Evolutionary conservation across 257 asterid genomes (phyloP).

Genomic region (Solanum medicagineum): DNA sequence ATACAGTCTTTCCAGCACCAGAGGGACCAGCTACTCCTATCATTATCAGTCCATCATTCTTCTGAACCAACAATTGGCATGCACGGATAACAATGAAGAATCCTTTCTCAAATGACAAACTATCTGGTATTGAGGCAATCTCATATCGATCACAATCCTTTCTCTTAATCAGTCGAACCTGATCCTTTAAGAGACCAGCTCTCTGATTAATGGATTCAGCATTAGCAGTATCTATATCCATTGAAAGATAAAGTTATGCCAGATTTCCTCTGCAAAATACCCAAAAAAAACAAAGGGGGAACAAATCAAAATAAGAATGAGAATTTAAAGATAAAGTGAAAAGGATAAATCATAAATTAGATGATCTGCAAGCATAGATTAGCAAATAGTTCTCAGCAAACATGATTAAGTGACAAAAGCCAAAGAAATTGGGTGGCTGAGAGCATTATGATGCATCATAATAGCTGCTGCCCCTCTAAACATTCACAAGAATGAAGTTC

Average conservation of each 20-base stretch:
- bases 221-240: constrained; percentile 37
- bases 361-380: background rate
- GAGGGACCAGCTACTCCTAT: constrained; percentile 97
- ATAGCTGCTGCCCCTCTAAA: background rate
- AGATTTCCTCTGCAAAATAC: constrained; percentile 13
- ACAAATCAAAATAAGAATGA: background rate
- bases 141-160: constrained; percentile 72
- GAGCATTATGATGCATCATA: background rate
- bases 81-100: constrained; percentile 86
- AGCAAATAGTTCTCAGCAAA: background rate
- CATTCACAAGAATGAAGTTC: background rate
- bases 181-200: constrained; percentile 79
- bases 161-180: constrained; percentile 71
- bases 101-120: constrained; percentile 91
- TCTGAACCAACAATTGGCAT: constrained; percentile 75
- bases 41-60: constrained; percentile 74
- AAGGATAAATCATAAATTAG: background rate
- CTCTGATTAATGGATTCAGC: constrained; percentile 36
- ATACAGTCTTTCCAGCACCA: constrained; percentile 92
- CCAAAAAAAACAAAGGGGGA: background rate
- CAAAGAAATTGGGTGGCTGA: background rate
- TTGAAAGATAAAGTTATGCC: constrained; percentile 12
- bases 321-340: background rate
- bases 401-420: background rate
- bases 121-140: constrained; percentile 57